phyloP scores from a whole-genome alignment of 2,329 filamentous ascomycete species.

The Neospermospora avenae region DNA sequence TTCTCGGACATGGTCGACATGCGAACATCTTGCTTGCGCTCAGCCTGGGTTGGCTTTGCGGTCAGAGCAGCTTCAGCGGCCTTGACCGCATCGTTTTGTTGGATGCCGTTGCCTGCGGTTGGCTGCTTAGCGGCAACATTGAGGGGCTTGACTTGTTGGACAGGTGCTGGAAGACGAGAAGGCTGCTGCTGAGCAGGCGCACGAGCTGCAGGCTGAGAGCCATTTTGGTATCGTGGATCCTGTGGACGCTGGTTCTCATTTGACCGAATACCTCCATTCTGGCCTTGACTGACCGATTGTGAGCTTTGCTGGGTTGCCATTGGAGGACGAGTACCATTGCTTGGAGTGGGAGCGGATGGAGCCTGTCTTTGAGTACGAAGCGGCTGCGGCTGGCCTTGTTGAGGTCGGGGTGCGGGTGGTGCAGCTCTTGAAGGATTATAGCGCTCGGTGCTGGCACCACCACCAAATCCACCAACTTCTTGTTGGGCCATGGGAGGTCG shows the following conservation, averaged over 20 bases:
- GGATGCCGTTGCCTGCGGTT: conserved; percentile 36
- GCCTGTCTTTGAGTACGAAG: conserved; percentile 76
- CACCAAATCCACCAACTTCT: conserved; percentile 70
- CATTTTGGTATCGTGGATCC: conserved; percentile 39
- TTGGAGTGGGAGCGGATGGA: conserved; percentile 63
- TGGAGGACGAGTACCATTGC: conserved; percentile 43
- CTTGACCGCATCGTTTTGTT: conserved; percentile 68
- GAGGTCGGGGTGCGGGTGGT: conserved; percentile 68
- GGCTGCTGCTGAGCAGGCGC: conserved; percentile 43
- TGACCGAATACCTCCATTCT: conserved; percentile 28
- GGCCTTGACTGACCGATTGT: conserved; percentile 39
- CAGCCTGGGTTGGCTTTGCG: conserved; percentile 68
- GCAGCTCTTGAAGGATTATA: conserved; percentile 86
- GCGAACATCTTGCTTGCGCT: conserved; percentile 86
- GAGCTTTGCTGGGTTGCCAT: conserved; percentile 50
- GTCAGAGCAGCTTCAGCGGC: conserved; percentile 87
- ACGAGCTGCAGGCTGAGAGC: conserved; percentile 38
- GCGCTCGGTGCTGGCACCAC: conserved; percentile 49
- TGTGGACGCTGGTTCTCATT: conserved; percentile 41
- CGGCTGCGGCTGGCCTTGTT: conserved; percentile 51
- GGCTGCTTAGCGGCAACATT: conserved; percentile 69
- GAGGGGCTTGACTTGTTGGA: conserved; percentile 64
- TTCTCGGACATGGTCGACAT: conserved; percentile 98
- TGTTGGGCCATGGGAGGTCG: conserved; percentile 82
- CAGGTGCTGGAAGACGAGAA: conserved; percentile 54